Base-by-base conservation (phyloP, 768 basidiomycete species). In the Russula emetica region DNA sequence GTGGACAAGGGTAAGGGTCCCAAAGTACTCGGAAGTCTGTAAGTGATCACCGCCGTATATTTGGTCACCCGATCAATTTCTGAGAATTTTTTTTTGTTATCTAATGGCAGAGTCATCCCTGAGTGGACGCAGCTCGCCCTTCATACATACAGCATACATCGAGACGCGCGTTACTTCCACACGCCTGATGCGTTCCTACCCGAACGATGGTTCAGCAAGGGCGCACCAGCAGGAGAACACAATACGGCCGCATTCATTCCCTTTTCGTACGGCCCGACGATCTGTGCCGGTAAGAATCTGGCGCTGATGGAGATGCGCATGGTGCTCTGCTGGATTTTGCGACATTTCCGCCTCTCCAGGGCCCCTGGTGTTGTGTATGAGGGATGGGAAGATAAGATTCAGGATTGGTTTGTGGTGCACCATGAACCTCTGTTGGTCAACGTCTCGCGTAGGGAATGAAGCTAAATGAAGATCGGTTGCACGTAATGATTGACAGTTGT, bases 211-310 rank as follows among this genome's bases (percentile, higher is more conserved):
- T 36, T 57, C 20, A 58, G 36, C 45, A 55, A 32, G 1, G 45
- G 38, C 20, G 55, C 53, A 5, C 24, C 34, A 0, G n/a, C 72
- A 1, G 55, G 71, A 44, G 63, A 55, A 40, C 72, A 71, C 64
- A 68, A 77, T 59, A 51, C 71, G 4, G 47, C 67, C 2, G 78
- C 77, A n/a, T 80, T 78, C 63, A 72, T 78, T 32, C 78, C 80
- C 0, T 80, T 80, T 67, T 79, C 79, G 4, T 62, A 70, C 16
- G 80, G 80, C 2, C 77, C 79, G 22, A 69, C 74, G 14, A 77
- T 71, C 40, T 81, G 80, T 52, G 77, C 74, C 0, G 80, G 80
- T 3, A 78, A 77, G 69, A 76, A 73, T 47, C 71, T 81, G 22
- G 80, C 79, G 30, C 67, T 71, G 68, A 72, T 73, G 69, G 77